A percentile compares a stretch with the other conserved stretches of the same genome.
Conservation (phyloP, 1,284 basidiomycete species). For the Calocybe gambosa region DNA sequence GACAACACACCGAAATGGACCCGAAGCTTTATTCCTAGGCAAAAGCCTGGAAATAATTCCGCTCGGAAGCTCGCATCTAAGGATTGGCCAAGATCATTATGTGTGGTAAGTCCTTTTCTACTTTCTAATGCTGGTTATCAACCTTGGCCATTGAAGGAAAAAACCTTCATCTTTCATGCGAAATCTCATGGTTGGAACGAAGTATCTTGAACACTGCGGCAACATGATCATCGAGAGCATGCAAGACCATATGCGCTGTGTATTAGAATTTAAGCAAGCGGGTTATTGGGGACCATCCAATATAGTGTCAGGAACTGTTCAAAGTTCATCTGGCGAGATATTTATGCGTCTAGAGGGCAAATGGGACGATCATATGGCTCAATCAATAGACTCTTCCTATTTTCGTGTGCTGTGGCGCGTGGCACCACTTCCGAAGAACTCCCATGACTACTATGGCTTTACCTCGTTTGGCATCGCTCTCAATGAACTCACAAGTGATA, state of each 20-base stretch:
- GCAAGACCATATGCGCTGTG: slow-evolving; percentile 48
- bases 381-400: slow-evolving; percentile 59
- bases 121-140: background rate
- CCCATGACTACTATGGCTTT: slow-evolving; percentile 76
- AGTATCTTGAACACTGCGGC: slow-evolving; percentile 81
- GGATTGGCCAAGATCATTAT: slow-evolving; percentile 59
- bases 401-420: slow-evolving; percentile 75
- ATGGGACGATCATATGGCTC: slow-evolving; percentile 76
- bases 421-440: slow-evolving; percentile 66
- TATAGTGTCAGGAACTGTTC: slow-evolving; percentile 59
- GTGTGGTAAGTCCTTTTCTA: slow-evolving; percentile 46
- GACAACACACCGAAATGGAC: slow-evolving; percentile 14
- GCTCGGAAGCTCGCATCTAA: slow-evolving; percentile 60
- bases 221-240: slow-evolving; percentile 68
- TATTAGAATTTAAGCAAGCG: slow-evolving; percentile 79
- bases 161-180: slow-evolving; percentile 85
- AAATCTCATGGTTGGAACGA: slow-evolving; percentile 85
- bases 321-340: slow-evolving; percentile 47
- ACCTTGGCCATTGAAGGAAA: slow-evolving; percentile 42
- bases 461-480: slow-evolving; percentile 74
- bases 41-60: slow-evolving; percentile 84
- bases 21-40: slow-evolving; percentile 38
- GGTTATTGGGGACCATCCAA: slow-evolving; percentile 80
- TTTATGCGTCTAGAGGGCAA: slow-evolving; percentile 68
- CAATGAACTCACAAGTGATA: slow-evolving; percentile 74